A percentile compares a stretch with the other conserved stretches of the same genome.
These are phyloP conservation scores for Phytopythium aichiense DNA, from an alignment of 352 stramenopile genomes.

Conservation along the genomic window DNA sequence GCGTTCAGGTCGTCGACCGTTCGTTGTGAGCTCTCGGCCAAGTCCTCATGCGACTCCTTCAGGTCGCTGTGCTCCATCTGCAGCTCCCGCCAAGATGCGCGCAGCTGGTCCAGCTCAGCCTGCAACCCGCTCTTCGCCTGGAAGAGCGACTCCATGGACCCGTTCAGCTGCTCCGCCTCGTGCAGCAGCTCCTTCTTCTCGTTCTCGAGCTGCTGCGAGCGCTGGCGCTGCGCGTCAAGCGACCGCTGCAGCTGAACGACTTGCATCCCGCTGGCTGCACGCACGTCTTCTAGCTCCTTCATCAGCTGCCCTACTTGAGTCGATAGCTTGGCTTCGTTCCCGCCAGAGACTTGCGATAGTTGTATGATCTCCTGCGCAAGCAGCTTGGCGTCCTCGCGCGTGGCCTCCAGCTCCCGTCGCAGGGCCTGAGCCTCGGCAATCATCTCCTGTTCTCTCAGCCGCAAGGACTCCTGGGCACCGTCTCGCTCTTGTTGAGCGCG, in stretches of 20 bases:
- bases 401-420: slow-evolving; percentile 32
- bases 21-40: slow-evolving; percentile 26
- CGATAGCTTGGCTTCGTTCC: slow-evolving; percentile 36
- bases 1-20: slow-evolving; percentile 36
- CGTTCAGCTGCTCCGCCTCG: slow-evolving; percentile 60
- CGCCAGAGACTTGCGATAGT: slow-evolving; percentile 31
- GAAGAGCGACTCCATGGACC: slow-evolving; percentile 49
- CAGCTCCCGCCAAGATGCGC: slow-evolving; percentile 36
- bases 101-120: slow-evolving; percentile 54
- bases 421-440: slow-evolving; percentile 10
- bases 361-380: slow-evolving; percentile 51
- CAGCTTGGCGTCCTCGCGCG: slow-evolving; percentile 35
- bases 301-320: slow-evolving; percentile 38
- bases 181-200: slow-evolving; percentile 67
- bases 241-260: slow-evolving; percentile 57
- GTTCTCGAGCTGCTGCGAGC: slow-evolving; percentile 42
- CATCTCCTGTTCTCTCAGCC: slow-evolving; percentile 28
- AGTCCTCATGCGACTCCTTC: slow-evolving; percentile 47
- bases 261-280: slow-evolving; percentile 28
- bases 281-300: slow-evolving; percentile 47
- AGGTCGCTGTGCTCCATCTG: slow-evolving; percentile 52
- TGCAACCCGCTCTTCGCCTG: slow-evolving; percentile 48
- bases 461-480: slow-evolving; percentile 20
- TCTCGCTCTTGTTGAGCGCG: slow-evolving; percentile 46
- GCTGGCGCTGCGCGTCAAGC: slow-evolving; percentile 39